A percentile compares a stretch with the other conserved stretches of the same genome.
These are phyloP conservation scores for Daldinia vernicosa DNA, from an alignment of 495 filamentous ascomycete species.

Conservation along the genomic window DNA sequence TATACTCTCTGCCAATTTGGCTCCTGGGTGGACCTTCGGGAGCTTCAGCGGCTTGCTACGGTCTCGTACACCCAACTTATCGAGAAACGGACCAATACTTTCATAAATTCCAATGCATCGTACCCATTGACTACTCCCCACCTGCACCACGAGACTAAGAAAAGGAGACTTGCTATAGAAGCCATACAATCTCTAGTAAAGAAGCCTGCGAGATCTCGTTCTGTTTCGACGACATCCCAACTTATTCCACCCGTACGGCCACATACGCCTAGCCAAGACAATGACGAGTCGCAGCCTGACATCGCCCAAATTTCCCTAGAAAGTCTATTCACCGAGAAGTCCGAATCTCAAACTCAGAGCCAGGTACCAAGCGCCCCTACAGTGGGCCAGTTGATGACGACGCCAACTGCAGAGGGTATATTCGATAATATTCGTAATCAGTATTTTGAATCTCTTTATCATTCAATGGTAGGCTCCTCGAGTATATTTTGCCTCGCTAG, in stretches of 20 bases:
- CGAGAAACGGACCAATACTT: constrained; percentile 18
- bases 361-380: constrained; percentile 3
- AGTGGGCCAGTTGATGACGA: constrained; percentile 31
- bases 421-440: constrained; percentile 75
- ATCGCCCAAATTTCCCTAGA: constrained; percentile 19
- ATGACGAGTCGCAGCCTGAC: constrained; percentile 5
- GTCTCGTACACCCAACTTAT: constrained; percentile 46
- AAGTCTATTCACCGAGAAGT: constrained; percentile 2
- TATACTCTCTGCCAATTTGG: constrained; percentile 78
- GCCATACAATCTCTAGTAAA: constrained; percentile 59
- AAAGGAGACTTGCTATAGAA: constrained; percentile 61
- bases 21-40: constrained; percentile 66
- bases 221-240: constrained; percentile 43
- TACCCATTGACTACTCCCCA: constrained; percentile 48
- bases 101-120: constrained; percentile 15
- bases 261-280: constrained; percentile 16
- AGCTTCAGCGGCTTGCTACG: constrained; percentile 54
- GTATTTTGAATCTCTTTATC: constrained; percentile 89
- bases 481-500: background rate
- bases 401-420: constrained; percentile 68
- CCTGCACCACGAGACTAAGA: constrained; percentile 56
- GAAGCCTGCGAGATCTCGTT: constrained; percentile 46
- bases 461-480: constrained; percentile 73
- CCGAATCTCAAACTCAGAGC: constrained; percentile 12
- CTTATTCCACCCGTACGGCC: constrained; percentile 20